Base-by-base conservation (phyloP, 441 rosid genomes). In the Macaranga tanarius region DNA sequence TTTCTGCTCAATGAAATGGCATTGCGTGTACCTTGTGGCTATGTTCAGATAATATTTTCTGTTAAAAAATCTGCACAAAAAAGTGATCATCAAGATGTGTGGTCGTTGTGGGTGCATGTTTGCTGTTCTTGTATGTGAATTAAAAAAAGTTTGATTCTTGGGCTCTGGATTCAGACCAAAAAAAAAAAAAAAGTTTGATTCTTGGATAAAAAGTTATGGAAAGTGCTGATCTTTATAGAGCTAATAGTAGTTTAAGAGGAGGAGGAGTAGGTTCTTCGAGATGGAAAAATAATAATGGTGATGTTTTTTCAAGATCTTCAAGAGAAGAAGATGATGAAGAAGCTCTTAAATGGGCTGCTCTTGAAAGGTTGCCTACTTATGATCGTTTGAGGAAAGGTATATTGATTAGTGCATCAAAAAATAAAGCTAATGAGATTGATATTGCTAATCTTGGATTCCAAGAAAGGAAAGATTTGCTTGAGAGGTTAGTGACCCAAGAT, bases 291-390 rank as follows among this genome's bases (percentile, higher is more conserved):
- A 73, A 44, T 66, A 73, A n/a, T n/a, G n/a, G n/a, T 7, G 89
- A 82, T 19, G 77, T 57, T 11, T 89, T 84, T 70, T 87, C 93
- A 31, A 80, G 80, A 51, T 83, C 90, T 0, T 83, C 85, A 12
- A 50, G 88, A 26, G 82, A 79, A 2, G 90, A 85, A 69, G 87
- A 90, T 56, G 93, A 88, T 2, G 95, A 90, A 67, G 93, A 90
- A 61, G 96, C 89, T 72, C 80, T 88, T 42, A 87, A 57, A 80
- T 88, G 93, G 92, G 93, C 91, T 38, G 86, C 87, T 12, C 52
- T 90, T 13, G 89, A 88, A 82, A 88, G 71, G 70, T 83, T 89
- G 25, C 93, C 93, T 4, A 90, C 96, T 15, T 84, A 70, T 55
- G 85, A 78, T 63, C 88, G 93, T 57, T 50, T 89, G 13, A 86